phyloP scores from a whole-genome alignment of 1,284 basidiomycete genomes.

The Ceratobasidium sp. region DNA sequence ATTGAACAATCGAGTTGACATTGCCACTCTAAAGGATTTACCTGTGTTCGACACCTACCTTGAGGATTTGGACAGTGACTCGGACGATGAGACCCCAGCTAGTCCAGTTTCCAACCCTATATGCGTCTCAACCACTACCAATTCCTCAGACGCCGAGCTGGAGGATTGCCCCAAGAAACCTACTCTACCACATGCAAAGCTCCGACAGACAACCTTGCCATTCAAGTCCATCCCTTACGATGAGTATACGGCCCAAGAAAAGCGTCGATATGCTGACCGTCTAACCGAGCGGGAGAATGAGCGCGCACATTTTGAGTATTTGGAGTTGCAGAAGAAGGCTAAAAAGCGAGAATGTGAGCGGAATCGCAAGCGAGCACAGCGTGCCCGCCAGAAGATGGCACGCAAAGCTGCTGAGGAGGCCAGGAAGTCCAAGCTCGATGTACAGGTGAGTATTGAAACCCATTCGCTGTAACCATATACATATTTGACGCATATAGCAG shows the following conservation, averaged over 20 bases:
- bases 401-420: not conserved
- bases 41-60: not conserved
- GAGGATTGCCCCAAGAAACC: not conserved
- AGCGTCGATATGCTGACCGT: not conserved
- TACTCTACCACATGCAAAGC: not conserved
- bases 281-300: not conserved
- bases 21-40: not conserved
- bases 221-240: conserved; percentile 10
- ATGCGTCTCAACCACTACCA: not conserved
- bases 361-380: conserved; percentile 1
- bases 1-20: not conserved
- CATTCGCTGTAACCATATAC: not conserved
- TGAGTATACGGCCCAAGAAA: conserved; percentile 5
- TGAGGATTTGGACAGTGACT: conserved; percentile 11
- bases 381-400: conserved; percentile 10
- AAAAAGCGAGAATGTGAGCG: conserved; percentile 2
- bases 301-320: not conserved
- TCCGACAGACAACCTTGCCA: conserved; percentile 13
- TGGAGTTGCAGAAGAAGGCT: not conserved
- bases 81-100: not conserved
- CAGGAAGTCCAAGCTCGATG: not conserved
- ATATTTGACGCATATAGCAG: not conserved
- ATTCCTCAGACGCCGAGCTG: not conserved
- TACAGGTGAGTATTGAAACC: not conserved
- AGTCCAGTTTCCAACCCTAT: not conserved